Evolutionary conservation across 441 rosid species (phyloP), one percentile per base, ranked within the genome.

Genomic region (Erysimum pusillum): DNA sequence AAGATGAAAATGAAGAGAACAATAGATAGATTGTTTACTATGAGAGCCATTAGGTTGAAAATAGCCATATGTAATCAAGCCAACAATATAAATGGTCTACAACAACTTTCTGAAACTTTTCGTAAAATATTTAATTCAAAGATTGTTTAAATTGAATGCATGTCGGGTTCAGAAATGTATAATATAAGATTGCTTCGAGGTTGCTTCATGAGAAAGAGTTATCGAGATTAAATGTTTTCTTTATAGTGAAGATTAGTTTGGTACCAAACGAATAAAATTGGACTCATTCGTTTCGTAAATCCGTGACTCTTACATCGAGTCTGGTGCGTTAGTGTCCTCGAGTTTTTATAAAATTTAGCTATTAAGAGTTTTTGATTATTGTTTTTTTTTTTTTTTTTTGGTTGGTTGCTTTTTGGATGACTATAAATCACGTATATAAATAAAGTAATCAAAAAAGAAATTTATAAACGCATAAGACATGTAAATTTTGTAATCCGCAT

Each of bases 1-100:
- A 68, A 79, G 46, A 82, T 11, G 32, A 86, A 78, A 46, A 72
- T 63, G 52, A 83, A 69, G 60, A 67, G 52, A 52, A 45, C 17
- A 56, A 45, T 18, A n/a, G 63, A 39, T 32, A 69, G 45, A 18
- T 48, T 63, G 56, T 56, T 63, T 56, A 41, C 61, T 28, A 52
- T 69, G 49, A 17, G 49, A 68, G 79, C 79, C 79, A 79, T 78
- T 10, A 34, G 0, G 39, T 68, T 67, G 75, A n/a, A 73, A 52
- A 61, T 8, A 59, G 36, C 36, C 63, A 39, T 53, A 20, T 31
- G 45, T 65, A 13, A 39, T 52, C 11, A 70, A 28, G 9, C 11
- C 1, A 57, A 66, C 41, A 6, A 38, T 66, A 39, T 35, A 71
- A 63, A 71, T 48, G 32, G 35, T 74, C 41, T 34, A 39, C 34